Evolutionary conservation across 2,329 filamentous ascomycete species (phyloP).

Genomic region (Alternaria dauci): DNA sequence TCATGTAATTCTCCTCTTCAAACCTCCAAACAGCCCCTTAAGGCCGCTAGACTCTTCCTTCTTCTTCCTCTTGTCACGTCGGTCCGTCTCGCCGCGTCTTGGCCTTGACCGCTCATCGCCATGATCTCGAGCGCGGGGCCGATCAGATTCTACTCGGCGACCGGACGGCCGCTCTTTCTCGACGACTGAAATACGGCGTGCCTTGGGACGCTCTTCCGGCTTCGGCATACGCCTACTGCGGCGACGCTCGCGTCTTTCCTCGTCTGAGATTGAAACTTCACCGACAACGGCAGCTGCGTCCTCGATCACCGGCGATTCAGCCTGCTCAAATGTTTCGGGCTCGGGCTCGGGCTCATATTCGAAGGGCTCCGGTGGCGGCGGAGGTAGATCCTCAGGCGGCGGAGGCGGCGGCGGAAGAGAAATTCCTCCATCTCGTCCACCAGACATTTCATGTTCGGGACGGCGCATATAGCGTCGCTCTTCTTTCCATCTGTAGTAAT

Average conservation of each 20-base stretch:
- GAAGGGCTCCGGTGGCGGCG: slow-evolving; percentile 31
- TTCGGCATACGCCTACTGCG: slow-evolving; percentile 37
- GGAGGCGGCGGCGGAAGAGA: slow-evolving; percentile 22
- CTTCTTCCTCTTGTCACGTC: slow-evolving; percentile 34
- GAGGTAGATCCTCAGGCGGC: slow-evolving; percentile 27
- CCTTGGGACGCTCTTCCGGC: slow-evolving; percentile 41
- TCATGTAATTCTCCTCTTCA: slow-evolving; percentile 42
- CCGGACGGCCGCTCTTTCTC: slow-evolving; percentile 44
- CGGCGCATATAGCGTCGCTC: slow-evolving; percentile 37
- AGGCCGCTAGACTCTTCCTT: slow-evolving; percentile 42
- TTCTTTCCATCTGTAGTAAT: slow-evolving; percentile 44
- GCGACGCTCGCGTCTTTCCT: slow-evolving; percentile 39
- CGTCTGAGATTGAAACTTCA: slow-evolving; percentile 38
- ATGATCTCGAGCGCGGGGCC: slow-evolving; percentile 31
- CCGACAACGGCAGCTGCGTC: slow-evolving; percentile 40
- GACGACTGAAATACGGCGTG: slow-evolving; percentile 41
- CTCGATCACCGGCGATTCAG: slow-evolving; percentile 30
- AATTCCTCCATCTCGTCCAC: slow-evolving; percentile 35
- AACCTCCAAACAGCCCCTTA: slow-evolving; percentile 43
- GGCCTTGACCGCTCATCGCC: slow-evolving; percentile 36
- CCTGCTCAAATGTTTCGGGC: slow-evolving; percentile 17
- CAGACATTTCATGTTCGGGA: slow-evolving; percentile 40
- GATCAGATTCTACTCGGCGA: slow-evolving; percentile 41
- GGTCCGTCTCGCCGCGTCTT: slow-evolving; percentile 38
- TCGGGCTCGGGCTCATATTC: slow-evolving; percentile 28